phyloP scores from a whole-genome alignment of 352 stramenopile species.

The Phytopythium delawarense region DNA sequence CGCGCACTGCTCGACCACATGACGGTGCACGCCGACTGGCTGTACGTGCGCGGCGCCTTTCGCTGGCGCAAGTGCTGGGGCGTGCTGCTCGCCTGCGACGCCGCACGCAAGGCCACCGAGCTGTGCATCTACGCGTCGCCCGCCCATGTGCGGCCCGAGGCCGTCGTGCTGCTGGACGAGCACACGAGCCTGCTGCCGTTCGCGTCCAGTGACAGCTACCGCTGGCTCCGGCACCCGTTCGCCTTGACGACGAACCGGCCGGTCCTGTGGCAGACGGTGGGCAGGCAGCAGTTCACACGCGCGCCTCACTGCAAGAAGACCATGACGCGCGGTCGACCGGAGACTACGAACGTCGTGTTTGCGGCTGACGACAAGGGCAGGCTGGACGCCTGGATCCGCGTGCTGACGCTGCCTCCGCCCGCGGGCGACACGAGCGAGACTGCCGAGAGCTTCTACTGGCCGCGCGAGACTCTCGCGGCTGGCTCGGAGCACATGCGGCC shows the following conservation, averaged over 20 bases:
- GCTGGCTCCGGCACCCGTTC: constrained; percentile 5
- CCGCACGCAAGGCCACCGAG: constrained; percentile 24
- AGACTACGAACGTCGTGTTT: constrained; percentile 2
- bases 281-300: constrained; percentile 4
- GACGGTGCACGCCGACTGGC: constrained; percentile 36
- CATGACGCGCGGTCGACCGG: neutral
- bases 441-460: constrained; percentile 8
- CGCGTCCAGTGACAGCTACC: constrained; percentile 4
- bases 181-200: neutral
- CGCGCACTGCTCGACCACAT: constrained; percentile 29
- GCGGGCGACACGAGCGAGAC: constrained; percentile 11
- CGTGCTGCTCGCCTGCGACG: constrained; percentile 37
- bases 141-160: constrained; percentile 1
- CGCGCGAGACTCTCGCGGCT: neutral
- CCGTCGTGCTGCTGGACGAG: constrained; percentile 8
- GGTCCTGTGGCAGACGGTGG: constrained; percentile 5
- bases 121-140: constrained; percentile 8
- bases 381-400: constrained; percentile 1
- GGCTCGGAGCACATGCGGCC: neutral
- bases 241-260: constrained; percentile 5
- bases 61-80: constrained; percentile 44
- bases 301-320: constrained; percentile 5
- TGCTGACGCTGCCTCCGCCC: constrained; percentile 15
- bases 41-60: constrained; percentile 16
- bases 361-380: neutral